Conservation (phyloP, 352 stramenopile species). For the Phytophthora macrochlamydospora region DNA sequence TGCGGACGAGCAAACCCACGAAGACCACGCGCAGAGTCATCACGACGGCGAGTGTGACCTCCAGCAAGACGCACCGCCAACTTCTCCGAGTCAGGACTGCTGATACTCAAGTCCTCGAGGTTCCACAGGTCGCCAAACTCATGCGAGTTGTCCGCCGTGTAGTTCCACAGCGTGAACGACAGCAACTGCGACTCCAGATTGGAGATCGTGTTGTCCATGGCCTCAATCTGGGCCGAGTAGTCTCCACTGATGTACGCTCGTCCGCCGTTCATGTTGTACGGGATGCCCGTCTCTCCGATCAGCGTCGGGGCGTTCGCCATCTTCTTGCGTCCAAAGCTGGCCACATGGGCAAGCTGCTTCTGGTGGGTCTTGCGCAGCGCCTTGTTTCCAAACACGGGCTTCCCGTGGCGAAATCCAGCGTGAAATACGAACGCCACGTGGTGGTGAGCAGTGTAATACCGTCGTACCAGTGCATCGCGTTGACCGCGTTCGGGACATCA, state of each 20-base stretch:
- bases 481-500: conserved; percentile 59
- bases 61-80: conserved; percentile 29
- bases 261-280: conserved; percentile 63
- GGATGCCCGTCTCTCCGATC: conserved; percentile 66
- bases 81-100: conserved; percentile 44
- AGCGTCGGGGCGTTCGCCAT: conserved; percentile 50
- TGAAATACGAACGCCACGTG: conserved; percentile 70
- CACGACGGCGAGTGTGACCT: conserved; percentile 27
- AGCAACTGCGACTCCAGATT: conserved; percentile 65
- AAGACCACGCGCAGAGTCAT: conserved; percentile 47
- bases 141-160: conserved; percentile 77
- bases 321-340: conserved; percentile 45
- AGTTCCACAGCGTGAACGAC: conserved; percentile 90
- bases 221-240: conserved; percentile 47
- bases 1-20: conserved; percentile 67
- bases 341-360: conserved; percentile 56
- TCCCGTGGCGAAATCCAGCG: conserved; percentile 61
- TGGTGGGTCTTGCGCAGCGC: conserved; percentile 61
- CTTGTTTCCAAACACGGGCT: conserved; percentile 59
- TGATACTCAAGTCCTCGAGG: conserved; percentile 81
- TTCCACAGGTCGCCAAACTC: conserved; percentile 79
- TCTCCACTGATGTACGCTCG: conserved; percentile 47
- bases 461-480: conserved; percentile 91
- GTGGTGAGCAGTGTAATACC: conserved; percentile 83
- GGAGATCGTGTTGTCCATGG: conserved; percentile 65